Evolutionary conservation across 2,329 filamentous ascomycete genomes (phyloP), one percentile per base, ranked within the genome.

Genomic region (Alternaria incomplexa): DNA sequence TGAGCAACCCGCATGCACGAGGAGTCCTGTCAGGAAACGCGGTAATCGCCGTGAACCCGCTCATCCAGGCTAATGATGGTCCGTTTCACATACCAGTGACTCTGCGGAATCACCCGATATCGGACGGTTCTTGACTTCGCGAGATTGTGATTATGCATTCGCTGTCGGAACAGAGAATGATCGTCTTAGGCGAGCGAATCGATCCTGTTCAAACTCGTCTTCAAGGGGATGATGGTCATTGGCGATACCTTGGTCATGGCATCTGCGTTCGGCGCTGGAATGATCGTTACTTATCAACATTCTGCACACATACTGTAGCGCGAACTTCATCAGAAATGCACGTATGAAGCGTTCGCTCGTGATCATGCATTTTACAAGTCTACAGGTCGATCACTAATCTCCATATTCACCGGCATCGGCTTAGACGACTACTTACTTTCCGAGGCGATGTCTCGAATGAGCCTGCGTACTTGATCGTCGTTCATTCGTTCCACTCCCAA

Each of bases 401-500:
- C 25, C 46, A 8, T n/a, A 50, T 30, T 23, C 15, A 9, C 46
- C 6, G 26, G 20, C 28, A n/a, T 20, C 3, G 6, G 8, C 28
- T 23, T 10, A 15, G 46, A 20, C 26, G 11, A 50, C 28, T 43
- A 60, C 36, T 47, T 48, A 6, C 28, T 25, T 26, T 60, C 57
- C 23, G 25, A 44, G 6, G 32, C 32, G 6, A 60, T 47, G 9
- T 60, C 57, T 8, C 44, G 43, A 15, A 60, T 60, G 23, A 60
- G 28, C 17, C 26, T 46, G 11, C 50, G 48, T 20, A 60, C 40
- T 17, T 60, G 26, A 36, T 55, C 57, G 45, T 60, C 57, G 22
- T 36, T 30, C 50, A 60, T 44, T 17, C 13, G 28, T 52, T 46
- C 44, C 36, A 60, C 50, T 13, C 57, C 57, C 43, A 60, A 47